These are phyloP conservation scores for Geotrichum bryndzae DNA, from an alignment of 1,139 yeast species.

Conservation along the genomic window DNA sequence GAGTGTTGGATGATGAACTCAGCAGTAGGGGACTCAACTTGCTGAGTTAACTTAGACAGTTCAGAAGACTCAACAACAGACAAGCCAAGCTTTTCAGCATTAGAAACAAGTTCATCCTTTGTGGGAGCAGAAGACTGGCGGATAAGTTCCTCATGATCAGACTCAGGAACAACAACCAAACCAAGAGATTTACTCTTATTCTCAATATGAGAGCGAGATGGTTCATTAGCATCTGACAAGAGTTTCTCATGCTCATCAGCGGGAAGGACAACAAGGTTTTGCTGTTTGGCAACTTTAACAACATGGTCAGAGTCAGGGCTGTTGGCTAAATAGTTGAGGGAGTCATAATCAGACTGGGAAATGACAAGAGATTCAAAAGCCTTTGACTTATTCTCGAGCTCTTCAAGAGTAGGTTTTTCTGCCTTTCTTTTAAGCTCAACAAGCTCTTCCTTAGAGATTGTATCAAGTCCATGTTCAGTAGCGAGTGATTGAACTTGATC, in stretches of 20 bases:
- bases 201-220: constrained; percentile 37
- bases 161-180: constrained; percentile 6
- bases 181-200: constrained; percentile 31
- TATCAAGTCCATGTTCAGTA: constrained; percentile 25
- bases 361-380: constrained; percentile 11
- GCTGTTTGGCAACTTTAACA: constrained; percentile 4
- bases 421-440: constrained; percentile 22
- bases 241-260: constrained; percentile 31
- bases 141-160: constrained; percentile 12
- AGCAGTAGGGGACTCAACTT: constrained; percentile 6
- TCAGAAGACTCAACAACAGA: constrained; percentile 10
- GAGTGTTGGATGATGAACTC: constrained; percentile 6
- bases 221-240: constrained; percentile 31
- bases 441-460: constrained; percentile 27
- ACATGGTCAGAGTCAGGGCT: constrained; percentile 18
- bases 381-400: constrained; percentile 22
- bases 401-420: constrained; percentile 29
- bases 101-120: constrained; percentile 34
- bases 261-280: constrained; percentile 21
- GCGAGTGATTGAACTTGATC: constrained; percentile 24
- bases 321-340: constrained; percentile 9
- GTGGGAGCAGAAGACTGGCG: constrained; percentile 37
- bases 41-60: constrained; percentile 8
- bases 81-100: constrained; percentile 33
- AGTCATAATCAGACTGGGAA: constrained; percentile 10